Percentiles rank a stretch among this genome's conserved stretches.
These are phyloP conservation scores for Aspergillus brasiliensis DNA, from an alignment of 2,329 filamentous ascomycete genomes.

Conservation along the genomic window DNA sequence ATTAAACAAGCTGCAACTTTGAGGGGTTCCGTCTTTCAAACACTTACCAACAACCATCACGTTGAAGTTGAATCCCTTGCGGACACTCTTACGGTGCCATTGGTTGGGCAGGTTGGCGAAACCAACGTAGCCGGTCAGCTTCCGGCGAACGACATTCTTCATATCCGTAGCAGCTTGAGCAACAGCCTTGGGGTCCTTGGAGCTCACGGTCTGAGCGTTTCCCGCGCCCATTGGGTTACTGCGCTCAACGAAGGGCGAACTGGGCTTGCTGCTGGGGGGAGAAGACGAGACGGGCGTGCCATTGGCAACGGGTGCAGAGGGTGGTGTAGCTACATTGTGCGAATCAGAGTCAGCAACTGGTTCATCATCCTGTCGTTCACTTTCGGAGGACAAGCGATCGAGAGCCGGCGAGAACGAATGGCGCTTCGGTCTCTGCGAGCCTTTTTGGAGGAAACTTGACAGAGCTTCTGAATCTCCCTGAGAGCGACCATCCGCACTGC, in stretches of 20 bases:
- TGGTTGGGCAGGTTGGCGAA: slow-evolving; percentile 99
- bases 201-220: slow-evolving; percentile 62
- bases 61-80: slow-evolving; percentile 99
- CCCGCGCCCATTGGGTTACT: slow-evolving; percentile 59
- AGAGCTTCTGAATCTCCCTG: slow-evolving; percentile 13
- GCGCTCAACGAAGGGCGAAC: slow-evolving; percentile 59
- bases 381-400: slow-evolving; percentile 16
- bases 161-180: slow-evolving; percentile 65
- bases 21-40: no score
- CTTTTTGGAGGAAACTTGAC: slow-evolving; percentile 6
- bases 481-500: slow-evolving; percentile 20
- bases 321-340: slow-evolving; percentile 34
- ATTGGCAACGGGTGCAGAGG: slow-evolving; percentile 32
- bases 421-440: slow-evolving; percentile 17
- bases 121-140: slow-evolving; percentile 96
- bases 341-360: slow-evolving; percentile 27
- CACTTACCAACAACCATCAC: slow-evolving; percentile 99
- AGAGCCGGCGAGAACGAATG: slow-evolving; percentile 15
- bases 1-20: not conserved
- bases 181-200: slow-evolving; percentile 63
- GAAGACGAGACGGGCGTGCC: slow-evolving; percentile 39
- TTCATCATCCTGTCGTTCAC: slow-evolving; percentile 14
- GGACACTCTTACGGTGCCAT: slow-evolving; percentile 99
- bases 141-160: slow-evolving; percentile 96
- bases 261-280: slow-evolving; percentile 51